phyloP scores from a whole-genome alignment of 169 alveolate species.

The Cryptosporidium baileyi region DNA sequence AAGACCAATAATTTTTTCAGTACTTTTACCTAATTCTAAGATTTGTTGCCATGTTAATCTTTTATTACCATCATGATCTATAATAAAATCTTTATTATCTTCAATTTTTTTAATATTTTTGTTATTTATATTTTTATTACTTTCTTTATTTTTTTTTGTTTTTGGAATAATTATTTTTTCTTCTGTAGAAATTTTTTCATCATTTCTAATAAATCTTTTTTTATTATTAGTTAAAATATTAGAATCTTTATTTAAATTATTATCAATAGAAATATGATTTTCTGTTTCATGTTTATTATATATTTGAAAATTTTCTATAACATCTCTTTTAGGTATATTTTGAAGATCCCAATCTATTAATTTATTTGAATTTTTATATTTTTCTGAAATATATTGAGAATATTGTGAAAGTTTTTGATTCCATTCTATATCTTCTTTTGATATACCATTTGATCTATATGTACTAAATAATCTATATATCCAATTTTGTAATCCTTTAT shows the following conservation, averaged over 20 bases:
- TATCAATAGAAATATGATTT: neutral
- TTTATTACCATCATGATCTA: conserved; percentile 41
- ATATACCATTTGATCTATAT: conserved; percentile 48
- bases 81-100: neutral
- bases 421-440: conserved; percentile 64
- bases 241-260: neutral
- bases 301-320: conserved; percentile 21
- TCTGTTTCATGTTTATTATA: neutral
- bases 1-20: conserved; percentile 78
- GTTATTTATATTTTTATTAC: neutral
- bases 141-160: neutral
- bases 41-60: conserved; percentile 70
- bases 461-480: conserved; percentile 7
- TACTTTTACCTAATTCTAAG: conserved; percentile 27
- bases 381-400: conserved; percentile 19
- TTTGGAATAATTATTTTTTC: neutral
- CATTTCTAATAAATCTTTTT: neutral
- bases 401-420: conserved; percentile 30
- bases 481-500: conserved; percentile 65
- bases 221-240: neutral
- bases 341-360: conserved; percentile 51
- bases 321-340: conserved; percentile 42
- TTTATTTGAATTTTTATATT: conserved; percentile 11
- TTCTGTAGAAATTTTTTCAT: neutral
- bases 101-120: neutral